Evolutionary conservation across 768 basidiomycete species (phyloP).

Genomic region (Calocybe cyanea): DNA sequence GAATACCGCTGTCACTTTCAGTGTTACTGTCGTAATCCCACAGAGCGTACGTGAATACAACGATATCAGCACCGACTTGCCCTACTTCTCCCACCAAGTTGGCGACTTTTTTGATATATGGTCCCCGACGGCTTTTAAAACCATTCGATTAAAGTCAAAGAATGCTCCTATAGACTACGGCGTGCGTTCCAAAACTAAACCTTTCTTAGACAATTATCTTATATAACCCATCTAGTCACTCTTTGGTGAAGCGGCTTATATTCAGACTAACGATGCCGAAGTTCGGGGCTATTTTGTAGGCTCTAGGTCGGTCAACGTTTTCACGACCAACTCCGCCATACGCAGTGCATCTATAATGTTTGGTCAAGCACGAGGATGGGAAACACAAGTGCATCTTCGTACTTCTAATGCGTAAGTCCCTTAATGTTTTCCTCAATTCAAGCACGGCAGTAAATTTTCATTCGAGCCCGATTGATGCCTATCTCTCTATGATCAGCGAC

Average conservation of each 20-base stretch:
- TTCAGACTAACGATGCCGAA: background rate
- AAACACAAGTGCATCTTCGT: background rate
- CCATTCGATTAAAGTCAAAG: background rate
- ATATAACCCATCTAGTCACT: background rate
- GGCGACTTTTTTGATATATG: conserved; percentile 4
- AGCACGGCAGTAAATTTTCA: background rate
- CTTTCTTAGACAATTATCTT: too few relatives aligned
- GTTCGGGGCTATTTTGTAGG: conserved; percentile 1
- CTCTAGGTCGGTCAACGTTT: background rate
- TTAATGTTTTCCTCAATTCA: background rate
- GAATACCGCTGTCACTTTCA: conserved; percentile 1
- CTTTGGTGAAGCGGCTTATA: background rate
- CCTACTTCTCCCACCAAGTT: background rate
- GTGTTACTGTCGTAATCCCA: conserved; percentile 1
- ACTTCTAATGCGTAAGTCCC: conserved; percentile 1
- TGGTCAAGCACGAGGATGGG: background rate
- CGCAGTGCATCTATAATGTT: conserved; percentile 1
- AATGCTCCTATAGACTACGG: background rate
- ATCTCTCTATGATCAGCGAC: conserved; percentile 1
- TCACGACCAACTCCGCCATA: background rate
- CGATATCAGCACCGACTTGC: conserved; percentile 1
- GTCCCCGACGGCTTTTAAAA: background rate
- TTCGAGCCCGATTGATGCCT: conserved; percentile 1
- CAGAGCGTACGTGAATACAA: conserved; percentile 1
- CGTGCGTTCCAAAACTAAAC: too few relatives aligned